These are phyloP conservation scores for Halophytophthora polymorphica DNA, from an alignment of 352 stramenopile species.

Conservation along the genomic window DNA sequence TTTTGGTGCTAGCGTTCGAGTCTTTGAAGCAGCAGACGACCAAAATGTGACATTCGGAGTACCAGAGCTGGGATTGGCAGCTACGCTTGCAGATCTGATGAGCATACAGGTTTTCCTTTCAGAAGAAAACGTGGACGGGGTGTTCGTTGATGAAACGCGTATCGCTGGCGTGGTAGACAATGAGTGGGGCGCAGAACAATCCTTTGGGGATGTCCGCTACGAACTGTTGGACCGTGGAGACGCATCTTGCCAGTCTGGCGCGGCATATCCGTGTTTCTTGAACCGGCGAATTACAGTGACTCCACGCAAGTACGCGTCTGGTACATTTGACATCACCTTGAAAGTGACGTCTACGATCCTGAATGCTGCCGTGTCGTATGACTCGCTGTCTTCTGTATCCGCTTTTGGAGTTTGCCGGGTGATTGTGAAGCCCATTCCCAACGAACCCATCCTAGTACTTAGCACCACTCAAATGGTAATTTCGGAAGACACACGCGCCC, in stretches of 20 bases:
- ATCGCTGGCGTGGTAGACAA: constrained; percentile 8
- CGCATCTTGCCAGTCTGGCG: constrained; percentile 6
- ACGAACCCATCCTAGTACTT: constrained; percentile 29
- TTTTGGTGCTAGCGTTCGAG: constrained; percentile 12
- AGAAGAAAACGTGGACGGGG: constrained; percentile 11
- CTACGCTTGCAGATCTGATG: constrained; percentile 22
- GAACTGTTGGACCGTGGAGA: constrained; percentile 14
- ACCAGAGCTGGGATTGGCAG: constrained; percentile 25
- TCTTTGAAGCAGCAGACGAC: constrained; percentile 37
- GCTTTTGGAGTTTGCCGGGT: constrained; percentile 28
- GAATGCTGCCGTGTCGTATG: constrained; percentile 9
- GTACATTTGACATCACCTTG: constrained; percentile 38
- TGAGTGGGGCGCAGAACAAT: constrained; percentile 8
- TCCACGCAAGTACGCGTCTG: constrained; percentile 32
- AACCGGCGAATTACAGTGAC: constrained; percentile 26
- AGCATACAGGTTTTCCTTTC: constrained; percentile 15
- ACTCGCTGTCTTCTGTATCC: constrained; percentile 23
- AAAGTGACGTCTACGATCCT: constrained; percentile 23
- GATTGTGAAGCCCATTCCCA: constrained; percentile 34
- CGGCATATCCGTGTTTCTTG: constrained; percentile 11
- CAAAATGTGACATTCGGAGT: constrained; percentile 39
- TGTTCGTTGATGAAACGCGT: constrained; percentile 13
- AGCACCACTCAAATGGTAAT: constrained; percentile 24
- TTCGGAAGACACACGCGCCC: constrained; percentile 28
- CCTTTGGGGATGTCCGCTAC: constrained; percentile 15